phyloP scores from a whole-genome alignment of 768 basidiomycete species.

The Lactifluus hygrophoroides region DNA sequence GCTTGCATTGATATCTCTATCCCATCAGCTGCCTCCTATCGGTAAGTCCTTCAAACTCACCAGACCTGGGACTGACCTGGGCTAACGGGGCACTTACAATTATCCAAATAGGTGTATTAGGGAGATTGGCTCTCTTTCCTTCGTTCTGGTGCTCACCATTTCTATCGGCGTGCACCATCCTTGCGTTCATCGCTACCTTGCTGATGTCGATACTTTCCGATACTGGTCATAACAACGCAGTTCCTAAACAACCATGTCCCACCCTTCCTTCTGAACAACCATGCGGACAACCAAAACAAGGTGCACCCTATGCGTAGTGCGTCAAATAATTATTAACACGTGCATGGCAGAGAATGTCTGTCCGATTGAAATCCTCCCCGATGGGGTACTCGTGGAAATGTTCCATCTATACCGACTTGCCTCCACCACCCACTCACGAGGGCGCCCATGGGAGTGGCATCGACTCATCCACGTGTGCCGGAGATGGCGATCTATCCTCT shows the following conservation, averaged over 20 bases:
- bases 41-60: background rate
- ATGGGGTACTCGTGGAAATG: too few species aligned
- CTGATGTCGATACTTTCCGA: too few species aligned
- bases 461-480: background rate
- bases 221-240: too few species aligned
- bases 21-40: background rate
- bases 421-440: background rate
- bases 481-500: background rate
- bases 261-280: too few species aligned
- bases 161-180: too few species aligned
- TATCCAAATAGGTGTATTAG: background rate
- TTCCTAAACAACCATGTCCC: too few species aligned
- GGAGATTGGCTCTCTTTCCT: background rate
- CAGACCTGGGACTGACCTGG: too few species aligned
- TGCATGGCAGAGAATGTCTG: too few species aligned
- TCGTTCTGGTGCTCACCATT: too few species aligned
- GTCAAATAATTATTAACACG: background rate
- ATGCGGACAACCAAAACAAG: background rate
- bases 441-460: conserved; percentile 4
- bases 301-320: background rate
- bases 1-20: background rate
- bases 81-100: too few species aligned
- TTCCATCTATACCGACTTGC: background rate
- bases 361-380: too few species aligned
- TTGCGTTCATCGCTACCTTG: too few species aligned